These are phyloP conservation scores for Sporisorium reilianum DNA, from an alignment of 1,284 basidiomycete genomes.

Conservation along the genomic window DNA sequence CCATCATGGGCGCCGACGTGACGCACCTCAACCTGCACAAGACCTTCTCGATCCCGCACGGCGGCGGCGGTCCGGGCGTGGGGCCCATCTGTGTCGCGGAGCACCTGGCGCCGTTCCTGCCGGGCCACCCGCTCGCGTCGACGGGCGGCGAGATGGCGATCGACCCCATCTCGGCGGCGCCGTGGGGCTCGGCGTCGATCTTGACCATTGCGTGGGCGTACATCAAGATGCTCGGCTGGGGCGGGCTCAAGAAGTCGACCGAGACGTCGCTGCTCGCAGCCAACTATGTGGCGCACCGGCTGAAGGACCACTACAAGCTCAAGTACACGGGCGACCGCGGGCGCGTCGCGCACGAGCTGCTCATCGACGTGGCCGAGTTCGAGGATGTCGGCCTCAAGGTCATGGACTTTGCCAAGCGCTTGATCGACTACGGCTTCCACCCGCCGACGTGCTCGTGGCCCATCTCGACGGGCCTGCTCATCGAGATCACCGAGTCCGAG, in stretches of 20 bases:
- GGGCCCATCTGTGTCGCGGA: constrained; percentile 94
- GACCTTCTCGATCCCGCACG: constrained; percentile 94
- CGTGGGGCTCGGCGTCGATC: constrained; percentile 94
- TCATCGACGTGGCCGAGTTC: constrained; percentile 95
- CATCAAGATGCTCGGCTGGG: constrained; percentile 86
- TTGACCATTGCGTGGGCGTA: constrained; percentile 94
- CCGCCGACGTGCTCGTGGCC: constrained; percentile 68
- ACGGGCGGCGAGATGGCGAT: constrained; percentile 82
- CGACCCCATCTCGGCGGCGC: constrained; percentile 88
- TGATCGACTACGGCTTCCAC: constrained; percentile 75
- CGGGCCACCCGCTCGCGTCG: constrained; percentile 84
- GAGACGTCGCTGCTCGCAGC: constrained; percentile 90
- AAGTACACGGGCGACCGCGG: constrained; percentile 90
- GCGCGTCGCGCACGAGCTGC: constrained; percentile 92
- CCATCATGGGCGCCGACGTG: constrained; percentile 93
- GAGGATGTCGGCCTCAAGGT: constrained; percentile 89
- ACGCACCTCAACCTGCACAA: constrained; percentile 99
- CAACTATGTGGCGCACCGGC: constrained; percentile 93
- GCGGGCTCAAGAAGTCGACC: constrained; percentile 85
- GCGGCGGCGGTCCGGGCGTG: constrained; percentile 95
- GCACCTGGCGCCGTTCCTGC: constrained; percentile 94
- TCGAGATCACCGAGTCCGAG: constrained; percentile 68
- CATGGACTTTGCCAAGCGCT: constrained; percentile 92
- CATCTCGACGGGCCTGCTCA: constrained; percentile 65
- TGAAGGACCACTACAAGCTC: constrained; percentile 86